Evolutionary conservation across 306 rosid genomes (phyloP), one percentile per base, ranked within the genome.

Genomic region (Begonia loranthoides): DNA sequence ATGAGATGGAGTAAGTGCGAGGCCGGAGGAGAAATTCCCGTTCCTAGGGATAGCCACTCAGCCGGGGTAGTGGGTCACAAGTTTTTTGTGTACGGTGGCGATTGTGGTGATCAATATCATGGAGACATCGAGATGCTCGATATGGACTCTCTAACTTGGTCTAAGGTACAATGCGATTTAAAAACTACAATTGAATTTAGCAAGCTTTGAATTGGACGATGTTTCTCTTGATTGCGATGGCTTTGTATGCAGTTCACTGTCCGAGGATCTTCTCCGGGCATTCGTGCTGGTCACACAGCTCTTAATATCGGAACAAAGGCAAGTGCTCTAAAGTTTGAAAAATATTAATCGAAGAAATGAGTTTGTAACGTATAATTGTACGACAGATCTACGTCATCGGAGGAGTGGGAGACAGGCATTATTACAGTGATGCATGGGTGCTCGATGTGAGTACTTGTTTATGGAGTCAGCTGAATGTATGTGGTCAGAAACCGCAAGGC

Each of bases 261-360:
- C 71, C 94, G 79, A 66, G 99, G 95, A 55, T 77, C 80, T 74
- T 78, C 87, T 4, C 99, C 99, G 0, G 94, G 94, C 15, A 84
- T 73, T 22, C 72, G 99, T 49, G 99, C 99, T 1, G 99, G 99
- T 46, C 99, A 90, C 64, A 82, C 99, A 0, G 82, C 92, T 46
- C 88, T 83, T 19, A 90, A 49, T 52, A 64, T 86, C 49, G 92
- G 95, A 55, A 74, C 85, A 14, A 82, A 80, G 95, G 99, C 54
- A 52, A 85, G 87, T 67, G 22, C 21, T 65, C 10, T 36, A 28
- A 2, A 28, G 36, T 33, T 13, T 22, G 33, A 40, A 9, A 6
- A 28, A 14, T 1, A 36, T 12, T 15, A 47, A 5, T 5, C 10
- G 40, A 9, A n/a, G 15, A 16, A 22, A 8, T 13, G 12, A 41